phyloP scores from a whole-genome alignment of 2,329 filamentous ascomycete genomes.

The Fusarium algeriense region DNA sequence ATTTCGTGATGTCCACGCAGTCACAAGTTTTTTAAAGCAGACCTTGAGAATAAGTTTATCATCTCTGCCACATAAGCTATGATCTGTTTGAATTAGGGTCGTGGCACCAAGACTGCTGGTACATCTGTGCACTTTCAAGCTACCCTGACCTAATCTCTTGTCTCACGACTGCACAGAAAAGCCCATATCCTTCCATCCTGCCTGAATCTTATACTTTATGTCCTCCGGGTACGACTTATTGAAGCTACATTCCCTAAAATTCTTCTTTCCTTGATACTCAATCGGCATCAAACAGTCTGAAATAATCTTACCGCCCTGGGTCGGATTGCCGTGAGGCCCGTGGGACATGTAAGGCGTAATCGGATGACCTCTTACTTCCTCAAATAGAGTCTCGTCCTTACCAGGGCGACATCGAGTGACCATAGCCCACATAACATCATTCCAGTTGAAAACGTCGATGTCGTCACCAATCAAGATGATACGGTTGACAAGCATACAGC shows the following conservation, averaged over 20 bases:
- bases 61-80: not conserved
- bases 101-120: not conserved
- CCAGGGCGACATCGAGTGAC: not conserved
- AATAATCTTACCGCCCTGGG: not conserved
- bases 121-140: not conserved
- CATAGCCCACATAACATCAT: not conserved
- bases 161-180: not conserved
- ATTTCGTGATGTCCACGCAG: not conserved
- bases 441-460: not conserved
- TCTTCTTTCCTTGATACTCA: not conserved
- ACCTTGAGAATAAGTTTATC: too few species aligned
- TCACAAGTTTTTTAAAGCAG: accelerated
- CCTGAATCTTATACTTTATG: not conserved
- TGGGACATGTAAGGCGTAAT: conserved; percentile 1
- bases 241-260: conserved; percentile 1
- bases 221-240: not conserved
- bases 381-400: not conserved
- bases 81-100: not conserved
- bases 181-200: not conserved
- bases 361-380: not conserved
- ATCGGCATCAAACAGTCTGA: conserved; percentile 1
- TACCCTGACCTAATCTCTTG: not conserved
- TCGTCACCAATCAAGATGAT: not conserved
- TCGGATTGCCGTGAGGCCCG: not conserved
- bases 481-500: conserved; percentile 1